Percentiles rank a stretch among this genome's conserved stretches.
These are phyloP conservation scores for Phytophthora podocarpi DNA, from an alignment of 352 stramenopile species.

Conservation along the genomic window DNA sequence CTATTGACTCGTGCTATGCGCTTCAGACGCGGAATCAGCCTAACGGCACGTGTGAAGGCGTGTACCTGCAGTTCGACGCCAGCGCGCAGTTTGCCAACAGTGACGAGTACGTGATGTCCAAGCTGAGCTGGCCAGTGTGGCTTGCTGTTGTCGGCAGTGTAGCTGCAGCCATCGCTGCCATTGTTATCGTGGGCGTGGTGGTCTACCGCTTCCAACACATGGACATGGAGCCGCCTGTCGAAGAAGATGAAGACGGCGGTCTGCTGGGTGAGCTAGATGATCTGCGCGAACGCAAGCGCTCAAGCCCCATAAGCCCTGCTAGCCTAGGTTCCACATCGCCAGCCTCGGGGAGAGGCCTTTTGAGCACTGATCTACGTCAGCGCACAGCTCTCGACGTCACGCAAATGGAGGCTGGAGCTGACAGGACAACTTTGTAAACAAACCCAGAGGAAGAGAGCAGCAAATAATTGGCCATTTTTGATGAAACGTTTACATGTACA, in stretches of 20 bases:
- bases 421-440: conserved; percentile 28
- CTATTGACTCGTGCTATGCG: conserved; percentile 63
- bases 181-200: conserved; percentile 54
- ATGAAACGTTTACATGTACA: conserved; percentile 5
- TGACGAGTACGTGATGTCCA: conserved; percentile 64
- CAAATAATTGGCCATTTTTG: conserved; percentile 20
- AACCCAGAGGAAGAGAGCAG: not conserved
- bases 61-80: conserved; percentile 74
- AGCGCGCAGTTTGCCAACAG: conserved; percentile 58
- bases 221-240: conserved; percentile 16
- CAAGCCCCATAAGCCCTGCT: conserved; percentile 6
- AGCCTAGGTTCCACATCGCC: conserved; percentile 25
- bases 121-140: conserved; percentile 56
- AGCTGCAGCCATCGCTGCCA: conserved; percentile 47
- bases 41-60: conserved; percentile 59
- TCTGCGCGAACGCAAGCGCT: conserved; percentile 14
- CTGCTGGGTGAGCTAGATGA: conserved; percentile 43
- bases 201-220: conserved; percentile 51
- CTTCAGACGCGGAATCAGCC: conserved; percentile 78
- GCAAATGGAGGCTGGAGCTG: conserved; percentile 28
- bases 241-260: conserved; percentile 32
- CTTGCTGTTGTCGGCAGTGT: conserved; percentile 65
- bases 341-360: conserved; percentile 8
- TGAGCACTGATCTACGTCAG: conserved; percentile 32
- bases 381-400: conserved; percentile 18